Evolutionary conservation across 202 grass and related monocot species (phyloP).

Genomic region (Brachypodium distachyon): DNA sequence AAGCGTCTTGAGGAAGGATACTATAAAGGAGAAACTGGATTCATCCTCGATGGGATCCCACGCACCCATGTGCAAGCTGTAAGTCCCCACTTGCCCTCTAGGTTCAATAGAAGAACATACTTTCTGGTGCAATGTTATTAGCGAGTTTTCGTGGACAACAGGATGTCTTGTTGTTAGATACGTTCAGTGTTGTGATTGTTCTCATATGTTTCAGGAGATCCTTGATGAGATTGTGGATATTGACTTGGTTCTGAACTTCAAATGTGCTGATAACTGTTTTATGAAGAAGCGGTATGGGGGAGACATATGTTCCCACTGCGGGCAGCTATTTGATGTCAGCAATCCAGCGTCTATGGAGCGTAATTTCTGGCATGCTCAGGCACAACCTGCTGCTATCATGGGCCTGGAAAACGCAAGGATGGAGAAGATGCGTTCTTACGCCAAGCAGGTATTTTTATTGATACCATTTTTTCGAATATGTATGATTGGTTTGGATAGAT

Average conservation of each 20-base stretch:
- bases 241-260: slow-evolving; percentile 91
- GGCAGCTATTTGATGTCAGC: slow-evolving; percentile 57
- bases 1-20: slow-evolving; percentile 85
- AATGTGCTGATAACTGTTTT: slow-evolving; percentile 64
- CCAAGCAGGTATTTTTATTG: slow-evolving; percentile 54
- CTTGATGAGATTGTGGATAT: slow-evolving; percentile 87
- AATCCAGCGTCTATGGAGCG: slow-evolving; percentile 25
- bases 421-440: slow-evolving; percentile 56
- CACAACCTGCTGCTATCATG: slow-evolving; percentile 28
- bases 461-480: neutral
- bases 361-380: slow-evolving; percentile 43
- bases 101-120: neutral
- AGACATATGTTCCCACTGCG: slow-evolving; percentile 70
- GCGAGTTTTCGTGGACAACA: neutral
- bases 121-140: neutral
- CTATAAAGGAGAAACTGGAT: slow-evolving; percentile 81
- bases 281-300: slow-evolving; percentile 59
- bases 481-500: neutral
- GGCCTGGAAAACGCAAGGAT: slow-evolving; percentile 39
- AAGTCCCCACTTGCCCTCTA: slow-evolving; percentile 15
- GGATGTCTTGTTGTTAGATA: neutral
- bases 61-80: slow-evolving; percentile 78
- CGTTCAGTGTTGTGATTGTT: neutral
- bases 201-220: slow-evolving; percentile 61
- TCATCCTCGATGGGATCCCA: slow-evolving; percentile 92